phyloP scores from a whole-genome alignment of 345 rosid species.

The Adansonia digitata region DNA sequence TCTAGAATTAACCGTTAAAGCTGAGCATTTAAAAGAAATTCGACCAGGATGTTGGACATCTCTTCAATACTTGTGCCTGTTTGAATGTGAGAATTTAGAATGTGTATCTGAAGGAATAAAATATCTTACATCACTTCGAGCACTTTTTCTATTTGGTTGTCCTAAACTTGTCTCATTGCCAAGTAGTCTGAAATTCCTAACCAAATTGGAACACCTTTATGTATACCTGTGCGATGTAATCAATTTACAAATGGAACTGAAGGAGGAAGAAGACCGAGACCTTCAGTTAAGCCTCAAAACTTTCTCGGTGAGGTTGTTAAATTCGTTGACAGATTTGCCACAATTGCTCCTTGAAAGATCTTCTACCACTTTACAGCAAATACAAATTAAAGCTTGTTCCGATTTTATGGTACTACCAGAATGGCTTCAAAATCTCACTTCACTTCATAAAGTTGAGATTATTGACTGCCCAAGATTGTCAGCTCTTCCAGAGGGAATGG shows the following conservation, averaged over 20 bases:
- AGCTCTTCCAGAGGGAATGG: neutral
- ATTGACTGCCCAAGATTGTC: neutral
- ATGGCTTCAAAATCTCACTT: neutral
- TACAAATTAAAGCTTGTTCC: neutral
- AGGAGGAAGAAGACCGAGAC: neutral
- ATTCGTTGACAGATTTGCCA: neutral
- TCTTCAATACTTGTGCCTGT: neutral
- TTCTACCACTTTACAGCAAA: too few relatives aligned
- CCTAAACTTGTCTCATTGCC: rapidly evolving
- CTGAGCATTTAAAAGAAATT: too few relatives aligned
- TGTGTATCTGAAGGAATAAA: neutral
- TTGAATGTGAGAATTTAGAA: neutral
- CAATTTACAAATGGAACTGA: neutral
- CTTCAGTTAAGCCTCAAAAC: too few relatives aligned
- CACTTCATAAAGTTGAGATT: neutral
- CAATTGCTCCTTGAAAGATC: too few relatives aligned
- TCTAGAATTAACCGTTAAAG: neutral
- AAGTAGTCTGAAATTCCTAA: neutral
- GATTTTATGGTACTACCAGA: neutral
- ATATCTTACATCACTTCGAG: neutral
- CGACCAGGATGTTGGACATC: neutral
- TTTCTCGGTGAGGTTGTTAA: neutral
- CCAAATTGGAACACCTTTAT: neutral
- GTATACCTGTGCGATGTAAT: too few relatives aligned
- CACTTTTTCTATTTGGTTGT: rapidly evolving